Percentiles rank a stretch among this genome's conserved stretches.
Conservation (phyloP, 768 basidiomycete genomes). For the Calocybe indica region DNA sequence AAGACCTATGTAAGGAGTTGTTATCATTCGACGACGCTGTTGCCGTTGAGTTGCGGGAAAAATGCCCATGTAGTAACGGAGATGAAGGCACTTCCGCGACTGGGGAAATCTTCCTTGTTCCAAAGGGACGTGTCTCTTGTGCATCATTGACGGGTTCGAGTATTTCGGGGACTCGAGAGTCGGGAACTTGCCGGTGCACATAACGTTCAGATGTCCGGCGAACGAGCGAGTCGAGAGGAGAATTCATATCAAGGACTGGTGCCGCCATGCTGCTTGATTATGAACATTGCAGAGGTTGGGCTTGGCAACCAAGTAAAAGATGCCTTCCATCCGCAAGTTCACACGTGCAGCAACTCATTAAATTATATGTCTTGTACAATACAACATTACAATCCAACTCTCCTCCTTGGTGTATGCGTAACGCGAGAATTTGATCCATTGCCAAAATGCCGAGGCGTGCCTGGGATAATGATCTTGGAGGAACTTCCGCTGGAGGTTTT, state of each 20-base stretch:
- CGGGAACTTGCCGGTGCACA: conserved; percentile 5
- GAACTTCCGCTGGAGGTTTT: conserved; percentile 47
- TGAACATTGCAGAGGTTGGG: background rate
- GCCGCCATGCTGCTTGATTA: conserved; percentile 2
- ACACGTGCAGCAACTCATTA: background rate
- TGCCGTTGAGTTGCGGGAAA: conserved; percentile 34
- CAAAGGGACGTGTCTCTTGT: conserved; percentile 1
- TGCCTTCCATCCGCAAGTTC: background rate
- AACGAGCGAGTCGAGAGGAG: conserved; percentile 56
- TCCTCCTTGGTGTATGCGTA: conserved; percentile 70
- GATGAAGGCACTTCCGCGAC: conserved; percentile 21
- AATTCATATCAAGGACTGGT: conserved; percentile 24
- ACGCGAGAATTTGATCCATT: conserved; percentile 59
- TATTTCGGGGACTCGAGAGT: conserved; percentile 2
- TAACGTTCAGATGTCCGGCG: conserved; percentile 44
- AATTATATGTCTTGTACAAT: background rate
- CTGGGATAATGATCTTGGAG: conserved; percentile 70
- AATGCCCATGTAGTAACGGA: conserved; percentile 43
- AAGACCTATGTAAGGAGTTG: conserved; percentile 25
- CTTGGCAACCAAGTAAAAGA: too few relatives aligned
- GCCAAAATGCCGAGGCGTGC: conserved; percentile 71
- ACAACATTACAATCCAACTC: conserved; percentile 55
- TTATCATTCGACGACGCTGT: conserved; percentile 33
- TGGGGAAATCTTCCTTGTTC: conserved; percentile 6
- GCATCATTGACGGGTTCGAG: conserved; percentile 4